Evolutionary conservation across 2,329 filamentous ascomycete genomes (phyloP), one percentile per base, ranked within the genome.

Genomic region (Fusarium sp.): DNA sequence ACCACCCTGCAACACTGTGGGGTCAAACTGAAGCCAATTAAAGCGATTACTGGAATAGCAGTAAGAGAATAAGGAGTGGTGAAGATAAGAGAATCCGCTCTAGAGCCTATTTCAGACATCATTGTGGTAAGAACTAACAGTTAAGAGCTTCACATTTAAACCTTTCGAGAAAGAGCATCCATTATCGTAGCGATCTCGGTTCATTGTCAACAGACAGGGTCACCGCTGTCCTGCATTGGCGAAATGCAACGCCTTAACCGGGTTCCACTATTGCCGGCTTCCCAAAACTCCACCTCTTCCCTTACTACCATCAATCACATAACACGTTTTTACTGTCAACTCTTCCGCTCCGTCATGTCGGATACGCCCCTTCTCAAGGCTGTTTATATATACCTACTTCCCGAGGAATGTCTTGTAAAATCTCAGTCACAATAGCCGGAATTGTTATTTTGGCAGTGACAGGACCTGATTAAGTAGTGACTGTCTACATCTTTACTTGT

Each of bases 221-320:
- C 37, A 66, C 13, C 18, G 56, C 17, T 46, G 41, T 54, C 42
- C n/a, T 63, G 63, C 64, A 67, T 67, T 53, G 40, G 62, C 62
- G 46, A 66, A 35, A 53, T 55, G 56, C 56, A 67, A 48, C 27
- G 44, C 42, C 23, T 67, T 45, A 44, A 42, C 32, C 38, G 30
- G 62, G 30, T 41, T 50, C 64, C 64, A 67, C 64, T 49, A 30
- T 65, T 41, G 44, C 52, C 23, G 41, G 48, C 23, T 37, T 32
- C 33, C 38, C 46, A 48, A 56, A 50, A 42, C 55, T 60, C 65
- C 63, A 66, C 61, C 40, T 52, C 35, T 35, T 48, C 20, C 60
- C 54, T 74, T 64, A 67, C 69, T 53, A 60, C 56, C 60, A 61
- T 74, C 69, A 76, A 76, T 76, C 73, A 66, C 73, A 68, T 67